Evolutionary conservation across 441 rosid genomes (phyloP).

Genomic region (Populus hybrid): DNA sequence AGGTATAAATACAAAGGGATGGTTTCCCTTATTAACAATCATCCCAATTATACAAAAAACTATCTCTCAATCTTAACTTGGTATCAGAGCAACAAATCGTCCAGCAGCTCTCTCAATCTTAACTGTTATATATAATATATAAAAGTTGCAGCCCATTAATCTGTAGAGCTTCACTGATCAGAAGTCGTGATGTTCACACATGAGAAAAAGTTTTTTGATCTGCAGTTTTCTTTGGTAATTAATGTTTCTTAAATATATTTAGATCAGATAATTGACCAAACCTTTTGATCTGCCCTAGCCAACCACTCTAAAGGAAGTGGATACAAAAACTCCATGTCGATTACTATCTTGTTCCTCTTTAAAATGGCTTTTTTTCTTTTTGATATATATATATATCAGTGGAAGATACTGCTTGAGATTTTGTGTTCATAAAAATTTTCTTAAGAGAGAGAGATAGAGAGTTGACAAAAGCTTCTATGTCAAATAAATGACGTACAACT

Average conservation of each 20-base stretch:
- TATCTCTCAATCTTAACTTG: no score
- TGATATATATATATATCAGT: not conserved
- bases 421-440: not conserved
- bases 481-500: slow-evolving; percentile 36
- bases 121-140: not conserved
- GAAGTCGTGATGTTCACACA: slow-evolving; percentile 35
- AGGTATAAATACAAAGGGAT: no score
- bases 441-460: slow-evolving; percentile 13
- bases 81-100: no score
- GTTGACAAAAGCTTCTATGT: slow-evolving; percentile 35
- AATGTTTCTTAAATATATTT: not conserved
- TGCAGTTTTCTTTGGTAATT: not conserved
- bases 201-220: not conserved
- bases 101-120: no score
- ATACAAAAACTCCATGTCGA: slow-evolving; percentile 2
- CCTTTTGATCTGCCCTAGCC: slow-evolving; percentile 18
- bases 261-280: slow-evolving; percentile 23
- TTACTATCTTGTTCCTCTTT: slow-evolving; percentile 14
- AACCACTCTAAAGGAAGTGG: slow-evolving; percentile 32
- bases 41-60: no score
- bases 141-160: not conserved
- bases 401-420: slow-evolving; percentile 1
- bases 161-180: not conserved
- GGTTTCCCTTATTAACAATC: no score
- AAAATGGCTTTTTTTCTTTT: not conserved